Percentiles rank a stretch among this genome's conserved stretches.
These are phyloP conservation scores for Spizellomyces sp. DNA, from an alignment of 192 early-diverging fungal genomes.

Conservation along the genomic window DNA sequence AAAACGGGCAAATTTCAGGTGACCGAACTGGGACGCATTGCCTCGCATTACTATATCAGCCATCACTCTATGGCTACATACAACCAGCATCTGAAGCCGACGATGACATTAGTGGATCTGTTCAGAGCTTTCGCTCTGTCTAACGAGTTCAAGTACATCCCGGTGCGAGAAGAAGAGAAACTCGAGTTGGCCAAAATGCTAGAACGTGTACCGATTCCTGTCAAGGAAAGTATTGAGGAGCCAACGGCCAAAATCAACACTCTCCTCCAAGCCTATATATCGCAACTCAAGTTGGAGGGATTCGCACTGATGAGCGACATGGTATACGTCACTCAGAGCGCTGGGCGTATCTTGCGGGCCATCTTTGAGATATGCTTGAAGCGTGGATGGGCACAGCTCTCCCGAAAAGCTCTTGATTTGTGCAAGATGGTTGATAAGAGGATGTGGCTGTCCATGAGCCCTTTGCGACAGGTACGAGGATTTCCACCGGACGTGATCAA, in stretches of 20 bases:
- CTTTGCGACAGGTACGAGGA: constrained; percentile 87
- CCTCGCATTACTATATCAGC: constrained; percentile 95
- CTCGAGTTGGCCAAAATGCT: constrained; percentile 84
- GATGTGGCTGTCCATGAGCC: constrained; percentile 95
- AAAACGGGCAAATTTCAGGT: constrained; percentile 84
- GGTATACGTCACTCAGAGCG: constrained; percentile 97
- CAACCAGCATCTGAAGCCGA: constrained; percentile 90
- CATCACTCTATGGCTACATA: constrained; percentile 91
- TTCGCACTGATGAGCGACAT: constrained; percentile 97
- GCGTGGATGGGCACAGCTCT: constrained; percentile 91
- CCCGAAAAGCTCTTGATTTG: constrained; percentile 83
- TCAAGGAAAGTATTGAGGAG: constrained; percentile 91
- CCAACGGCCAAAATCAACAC: constrained; percentile 93
- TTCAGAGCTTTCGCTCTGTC: constrained; percentile 87
- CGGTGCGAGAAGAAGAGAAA: constrained; percentile 93
- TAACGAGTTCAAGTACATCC: constrained; percentile 91
- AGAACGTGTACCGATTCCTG: constrained; percentile 92
- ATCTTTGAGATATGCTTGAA: constrained; percentile 96
- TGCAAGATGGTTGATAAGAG: constrained; percentile 98
- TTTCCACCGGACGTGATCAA: constrained; percentile 81
- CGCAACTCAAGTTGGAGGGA: constrained; percentile 89
- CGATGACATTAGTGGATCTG: constrained; percentile 87
- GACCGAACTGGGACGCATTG: constrained; percentile 94
- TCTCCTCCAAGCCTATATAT: constrained; percentile 92
- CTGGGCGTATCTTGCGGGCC: constrained; percentile 89